Conservation (phyloP, 768 basidiomycete genomes). For the Xerocomellus intermedius region DNA sequence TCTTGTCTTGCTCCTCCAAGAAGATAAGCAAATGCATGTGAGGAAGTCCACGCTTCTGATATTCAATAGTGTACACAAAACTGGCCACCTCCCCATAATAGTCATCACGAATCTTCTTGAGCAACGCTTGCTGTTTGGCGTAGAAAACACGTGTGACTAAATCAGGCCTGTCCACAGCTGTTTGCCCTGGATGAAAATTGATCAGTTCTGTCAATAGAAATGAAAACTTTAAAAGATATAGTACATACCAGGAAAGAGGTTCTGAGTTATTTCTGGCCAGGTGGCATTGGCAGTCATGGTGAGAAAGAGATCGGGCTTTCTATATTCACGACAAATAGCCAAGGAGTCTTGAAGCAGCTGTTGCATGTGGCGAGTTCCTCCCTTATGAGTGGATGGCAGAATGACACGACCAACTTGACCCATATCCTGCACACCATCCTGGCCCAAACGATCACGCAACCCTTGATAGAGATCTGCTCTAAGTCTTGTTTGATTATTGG, state of each 20-base stretch:
- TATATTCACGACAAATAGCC: slow-evolving; percentile 39
- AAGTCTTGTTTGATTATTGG: slow-evolving; percentile 33
- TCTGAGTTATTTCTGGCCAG: slow-evolving; percentile 44
- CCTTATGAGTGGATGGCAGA: slow-evolving; percentile 39
- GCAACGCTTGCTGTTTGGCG: slow-evolving; percentile 37
- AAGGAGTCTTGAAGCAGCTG: slow-evolving; percentile 46
- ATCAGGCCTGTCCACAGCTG: slow-evolving; percentile 44
- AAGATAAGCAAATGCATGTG: not conserved
- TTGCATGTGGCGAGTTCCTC: slow-evolving; percentile 42
- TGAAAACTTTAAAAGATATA: no score
- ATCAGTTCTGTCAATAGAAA: not conserved
- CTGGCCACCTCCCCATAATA: slow-evolving; percentile 44
- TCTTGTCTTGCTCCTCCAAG: not conserved
- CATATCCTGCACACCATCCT: not conserved
- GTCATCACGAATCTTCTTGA: slow-evolving; percentile 37
- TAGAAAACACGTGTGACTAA: slow-evolving; percentile 46
- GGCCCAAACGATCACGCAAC: slow-evolving; percentile 28
- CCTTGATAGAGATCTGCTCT: slow-evolving; percentile 37
- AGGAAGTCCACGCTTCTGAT: not conserved
- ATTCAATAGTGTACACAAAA: slow-evolving; percentile 49
- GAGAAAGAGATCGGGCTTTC: slow-evolving; percentile 45
- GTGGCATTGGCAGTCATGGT: slow-evolving; percentile 53
- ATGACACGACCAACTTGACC: not conserved
- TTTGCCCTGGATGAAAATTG: slow-evolving; percentile 28
- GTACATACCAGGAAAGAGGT: slow-evolving; percentile 34